Conservation (phyloP, 2,329 filamentous ascomycete species). For the Venturiaceae sp. region DNA sequence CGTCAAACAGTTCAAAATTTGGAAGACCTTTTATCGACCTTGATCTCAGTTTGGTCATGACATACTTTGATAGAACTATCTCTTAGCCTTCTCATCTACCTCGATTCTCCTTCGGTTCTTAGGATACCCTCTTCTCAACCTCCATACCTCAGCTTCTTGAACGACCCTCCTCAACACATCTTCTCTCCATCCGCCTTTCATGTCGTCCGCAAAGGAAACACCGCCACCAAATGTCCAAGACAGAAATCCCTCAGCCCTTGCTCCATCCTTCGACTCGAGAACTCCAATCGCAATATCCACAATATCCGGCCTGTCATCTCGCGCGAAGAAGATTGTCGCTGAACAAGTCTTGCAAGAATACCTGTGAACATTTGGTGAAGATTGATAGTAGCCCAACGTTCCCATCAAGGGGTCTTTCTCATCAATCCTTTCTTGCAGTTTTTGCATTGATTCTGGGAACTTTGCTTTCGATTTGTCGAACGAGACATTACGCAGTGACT, state of each 20-base stretch:
- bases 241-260: constrained; percentile 35
- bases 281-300: constrained; percentile 38
- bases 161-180: constrained; percentile 20
- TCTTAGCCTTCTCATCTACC: constrained; percentile 8
- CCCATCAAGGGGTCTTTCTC: constrained; percentile 25
- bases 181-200: constrained; percentile 32
- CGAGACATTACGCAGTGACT: constrained; percentile 16
- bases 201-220: constrained; percentile 22
- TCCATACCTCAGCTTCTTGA: constrained; percentile 27
- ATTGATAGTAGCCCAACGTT: constrained; percentile 33
- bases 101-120: constrained; percentile 22
- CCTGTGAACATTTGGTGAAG: constrained; percentile 34
- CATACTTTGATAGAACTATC: too few relatives aligned
- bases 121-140: constrained; percentile 21
- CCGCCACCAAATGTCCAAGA: constrained; percentile 32
- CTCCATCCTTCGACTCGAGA: constrained; percentile 33
- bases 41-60: too few relatives aligned
- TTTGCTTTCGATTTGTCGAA: background rate
- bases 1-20: too few relatives aligned
- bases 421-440: constrained; percentile 18
- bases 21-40: too few relatives aligned
- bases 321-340: constrained; percentile 36
- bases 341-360: constrained; percentile 42
- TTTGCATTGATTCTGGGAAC: too few relatives aligned
- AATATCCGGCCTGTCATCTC: constrained; percentile 26